A percentile compares a stretch with the other conserved stretches of the same genome.
These are phyloP conservation scores for Termitomyces sp. DNA, from an alignment of 768 basidiomycete species.

Conservation along the genomic window DNA sequence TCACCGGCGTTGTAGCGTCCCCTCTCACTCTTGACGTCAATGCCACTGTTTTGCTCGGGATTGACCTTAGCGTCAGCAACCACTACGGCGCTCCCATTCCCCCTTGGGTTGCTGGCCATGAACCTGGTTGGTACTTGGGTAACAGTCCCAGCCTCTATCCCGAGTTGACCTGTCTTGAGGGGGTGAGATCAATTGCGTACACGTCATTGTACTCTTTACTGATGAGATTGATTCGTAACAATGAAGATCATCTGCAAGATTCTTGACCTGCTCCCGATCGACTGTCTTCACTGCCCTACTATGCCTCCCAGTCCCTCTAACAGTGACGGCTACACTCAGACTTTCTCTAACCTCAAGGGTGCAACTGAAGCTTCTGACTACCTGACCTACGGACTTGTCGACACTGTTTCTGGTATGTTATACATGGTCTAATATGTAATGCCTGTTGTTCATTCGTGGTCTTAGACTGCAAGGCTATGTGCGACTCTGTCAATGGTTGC, in stretches of 20 bases:
- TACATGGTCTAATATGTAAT: not conserved
- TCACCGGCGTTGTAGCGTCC: conserved; percentile 17
- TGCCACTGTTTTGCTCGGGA: conserved; percentile 16
- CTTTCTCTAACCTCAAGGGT: conserved; percentile 37
- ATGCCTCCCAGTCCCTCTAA: conserved; percentile 17
- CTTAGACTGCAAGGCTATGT: conserved; percentile 44
- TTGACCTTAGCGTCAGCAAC: conserved; percentile 27
- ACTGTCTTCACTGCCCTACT: conserved; percentile 34
- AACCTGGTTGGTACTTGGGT: conserved; percentile 45
- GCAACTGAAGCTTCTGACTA: conserved; percentile 40
- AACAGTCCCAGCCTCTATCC: conserved; percentile 23
- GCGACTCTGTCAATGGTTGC: conserved; percentile 36
- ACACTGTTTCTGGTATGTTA: conserved; percentile 35
- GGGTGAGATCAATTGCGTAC: conserved; percentile 18
- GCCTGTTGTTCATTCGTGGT: not conserved
- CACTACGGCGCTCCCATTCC: conserved; percentile 35
- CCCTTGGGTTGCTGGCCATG: conserved; percentile 29
- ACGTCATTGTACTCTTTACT: not conserved
- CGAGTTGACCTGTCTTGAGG: conserved; percentile 26
- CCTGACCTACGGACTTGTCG: conserved; percentile 42
- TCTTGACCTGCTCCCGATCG: conserved; percentile 28
- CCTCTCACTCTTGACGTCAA: conserved; percentile 15
- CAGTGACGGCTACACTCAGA: conserved; percentile 31
- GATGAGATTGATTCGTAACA: not conserved
- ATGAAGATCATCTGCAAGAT: conserved; percentile 34